phyloP scores from a whole-genome alignment of 108 stramenopile genomes.

The Fragilariopsis cylindrus region DNA sequence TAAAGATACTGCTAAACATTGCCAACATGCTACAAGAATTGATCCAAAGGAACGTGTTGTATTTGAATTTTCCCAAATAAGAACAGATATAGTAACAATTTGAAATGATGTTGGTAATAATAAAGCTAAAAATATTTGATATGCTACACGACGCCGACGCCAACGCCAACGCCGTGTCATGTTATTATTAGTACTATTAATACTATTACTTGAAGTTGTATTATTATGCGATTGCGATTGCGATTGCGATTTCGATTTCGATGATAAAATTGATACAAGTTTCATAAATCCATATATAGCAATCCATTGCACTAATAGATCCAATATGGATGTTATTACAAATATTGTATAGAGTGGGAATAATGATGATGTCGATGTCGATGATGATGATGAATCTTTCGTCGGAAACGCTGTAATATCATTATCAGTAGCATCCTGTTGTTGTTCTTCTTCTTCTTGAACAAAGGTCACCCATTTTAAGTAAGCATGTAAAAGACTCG shows the following conservation, averaged over 20 bases:
- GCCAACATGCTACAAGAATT: conserved; percentile 31
- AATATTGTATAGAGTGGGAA: neutral
- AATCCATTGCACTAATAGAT: conserved; percentile 16
- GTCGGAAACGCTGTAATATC: neutral
- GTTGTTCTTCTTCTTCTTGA: neutral
- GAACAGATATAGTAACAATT: conserved; percentile 43
- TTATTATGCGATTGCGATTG: neutral
- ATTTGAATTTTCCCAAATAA: conserved; percentile 60
- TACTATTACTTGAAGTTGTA: neutral
- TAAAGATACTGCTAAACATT: conserved; percentile 24
- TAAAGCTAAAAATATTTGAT: conserved; percentile 34
- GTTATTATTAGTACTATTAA: neutral
- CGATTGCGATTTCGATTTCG: neutral
- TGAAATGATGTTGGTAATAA: conserved; percentile 49
- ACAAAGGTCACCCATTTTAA: conserved; percentile 26
- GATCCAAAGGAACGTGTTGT: conserved; percentile 39
- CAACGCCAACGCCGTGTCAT: conserved; percentile 8
- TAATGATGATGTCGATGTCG: neutral
- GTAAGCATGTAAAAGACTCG: conserved; percentile 35
- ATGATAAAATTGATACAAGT: neutral
- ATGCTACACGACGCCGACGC: conserved; percentile 2
- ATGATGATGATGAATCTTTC: neutral
- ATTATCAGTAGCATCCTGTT: conserved; percentile 15
- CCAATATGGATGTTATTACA: conserved; percentile 12
- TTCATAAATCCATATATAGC: conserved; percentile 4